Base-by-base conservation (phyloP, 1,139 yeast species). In the Debaryomycetaceae sp. region DNA sequence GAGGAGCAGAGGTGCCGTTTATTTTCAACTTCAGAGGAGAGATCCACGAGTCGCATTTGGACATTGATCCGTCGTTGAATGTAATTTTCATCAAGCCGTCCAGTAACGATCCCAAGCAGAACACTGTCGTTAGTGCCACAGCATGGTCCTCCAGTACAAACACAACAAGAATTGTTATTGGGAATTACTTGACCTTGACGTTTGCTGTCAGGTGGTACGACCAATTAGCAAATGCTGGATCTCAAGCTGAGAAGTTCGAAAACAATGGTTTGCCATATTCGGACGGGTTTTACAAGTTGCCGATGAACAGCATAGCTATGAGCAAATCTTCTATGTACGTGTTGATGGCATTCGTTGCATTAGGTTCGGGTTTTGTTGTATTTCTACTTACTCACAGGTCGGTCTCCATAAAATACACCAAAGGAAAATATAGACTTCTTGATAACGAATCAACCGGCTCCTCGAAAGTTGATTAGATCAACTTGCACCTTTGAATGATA, bases 1-100 rank as follows among this genome's bases (percentile, higher is more conserved):
- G 81, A 1, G 81, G 80, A 0, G 80, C 81, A 3, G 69, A 58
- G 38, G 62, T 85, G 7, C 93, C 93, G 1, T 62, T 86, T 45
- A 78, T 83, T 2, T 72, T 86, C 59, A 80, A 80, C 56, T 68
- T 86, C 49, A 75, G 90, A 50, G 95, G 93, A 3, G 78, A 77
- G 45, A 75, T 84, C 39, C 81, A 81, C 51, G 85, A 83, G 44
- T 76, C 85, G 33, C 93, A 86, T 63, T 65, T 86, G 48, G 90
- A 86, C 55, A 66, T 86, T 42, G 93, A 86, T 57, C 69, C 80
- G 9, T 62, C 72, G 24, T 48, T 86, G 61, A 84, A 84, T 56
- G 69, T 84, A 17, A 55, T 84, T 11, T 59, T 84, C 39, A 71
- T 78, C 38, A 68, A 66, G 40, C 78, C 78, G 6, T 45, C 57